Evolutionary conservation across 305 asterid genomes (phyloP).

Genomic region (Fraxinus floribunda): DNA sequence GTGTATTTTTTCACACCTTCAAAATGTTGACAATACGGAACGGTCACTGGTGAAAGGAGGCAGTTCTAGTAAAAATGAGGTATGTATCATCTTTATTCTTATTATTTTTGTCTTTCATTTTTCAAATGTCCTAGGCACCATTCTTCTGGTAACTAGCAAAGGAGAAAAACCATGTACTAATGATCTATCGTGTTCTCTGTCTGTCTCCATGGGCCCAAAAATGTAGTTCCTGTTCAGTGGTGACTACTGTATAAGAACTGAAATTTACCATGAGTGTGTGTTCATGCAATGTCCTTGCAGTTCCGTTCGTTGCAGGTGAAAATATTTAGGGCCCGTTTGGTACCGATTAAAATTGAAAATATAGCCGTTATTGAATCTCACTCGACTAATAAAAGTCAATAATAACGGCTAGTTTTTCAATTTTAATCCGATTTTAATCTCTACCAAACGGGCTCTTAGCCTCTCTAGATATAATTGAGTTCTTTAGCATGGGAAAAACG

Average conservation of each 20-base stretch:
- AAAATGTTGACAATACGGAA: constrained; percentile 71
- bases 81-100: constrained; percentile 25
- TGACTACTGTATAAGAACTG: constrained; percentile 7
- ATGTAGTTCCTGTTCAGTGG: constrained; percentile 5
- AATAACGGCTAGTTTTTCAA: no score
- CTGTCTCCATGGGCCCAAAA: constrained; percentile 7
- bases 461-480: constrained; percentile 1
- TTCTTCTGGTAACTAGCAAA: constrained; percentile 6
- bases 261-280: constrained; percentile 1
- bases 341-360: no score
- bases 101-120: constrained; percentile 14
- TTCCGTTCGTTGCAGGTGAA: constrained; percentile 2
- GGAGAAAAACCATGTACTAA: constrained; percentile 16
- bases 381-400: no score
- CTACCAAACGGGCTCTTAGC: background rate
- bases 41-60: constrained; percentile 76
- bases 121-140: constrained; percentile 15
- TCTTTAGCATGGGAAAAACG: constrained; percentile 7
- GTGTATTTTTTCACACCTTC: constrained; percentile 91
- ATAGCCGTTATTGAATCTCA: no score
- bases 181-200: constrained; percentile 5
- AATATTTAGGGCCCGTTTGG: background rate
- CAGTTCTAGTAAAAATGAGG: constrained; percentile 60
- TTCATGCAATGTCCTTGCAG: background rate
- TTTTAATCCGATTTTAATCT: no score